Evolutionary conservation across 495 filamentous ascomycete genomes (phyloP).

Genomic region (Cercophora sp.): DNA sequence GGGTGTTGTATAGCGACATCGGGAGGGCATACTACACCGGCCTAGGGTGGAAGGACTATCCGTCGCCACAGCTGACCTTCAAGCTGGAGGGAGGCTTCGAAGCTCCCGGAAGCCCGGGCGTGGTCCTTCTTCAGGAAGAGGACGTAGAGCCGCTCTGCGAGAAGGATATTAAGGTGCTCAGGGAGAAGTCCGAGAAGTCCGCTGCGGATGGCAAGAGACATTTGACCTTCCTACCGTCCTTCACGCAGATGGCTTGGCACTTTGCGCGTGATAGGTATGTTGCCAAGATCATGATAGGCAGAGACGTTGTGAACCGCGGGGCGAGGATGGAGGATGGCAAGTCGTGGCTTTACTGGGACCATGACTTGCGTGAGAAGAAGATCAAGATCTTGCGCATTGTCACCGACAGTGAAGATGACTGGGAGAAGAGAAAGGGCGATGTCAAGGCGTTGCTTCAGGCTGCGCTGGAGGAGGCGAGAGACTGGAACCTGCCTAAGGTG

Average conservation of each 20-base stretch:
- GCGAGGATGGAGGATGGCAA: constrained; percentile 8
- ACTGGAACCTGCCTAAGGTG: constrained; percentile 20
- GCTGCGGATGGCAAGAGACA: constrained; percentile 11
- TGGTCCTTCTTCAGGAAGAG: too few relatives aligned
- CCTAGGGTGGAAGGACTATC: constrained; percentile 18
- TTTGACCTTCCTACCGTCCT: constrained; percentile 11
- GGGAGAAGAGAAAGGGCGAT: too few relatives aligned
- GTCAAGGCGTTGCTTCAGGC: constrained; percentile 12
- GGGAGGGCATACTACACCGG: constrained; percentile 14
- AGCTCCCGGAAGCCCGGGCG: too few relatives aligned
- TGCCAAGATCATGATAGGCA: constrained; percentile 7
- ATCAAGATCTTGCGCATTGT: constrained; percentile 13
- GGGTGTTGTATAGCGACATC: constrained; percentile 20
- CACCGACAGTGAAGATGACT: neutral
- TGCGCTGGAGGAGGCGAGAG: constrained; percentile 13
- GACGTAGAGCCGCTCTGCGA: too few relatives aligned
- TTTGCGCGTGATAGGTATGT: constrained; percentile 17
- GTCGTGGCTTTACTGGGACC: constrained; percentile 17
- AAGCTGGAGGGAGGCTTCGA: too few relatives aligned
- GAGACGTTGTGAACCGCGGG: constrained; percentile 13
- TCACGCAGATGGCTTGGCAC: constrained; percentile 16
- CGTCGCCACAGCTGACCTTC: constrained; percentile 15
- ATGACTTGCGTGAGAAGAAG: constrained; percentile 22
- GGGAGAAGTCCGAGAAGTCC: too few relatives aligned
- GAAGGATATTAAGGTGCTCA: too few relatives aligned